Percentiles rank a stretch among this genome's conserved stretches.
Evolutionary conservation across 2,329 filamentous ascomycete genomes (phyloP).

Genomic region (Ascochyta pisi): DNA sequence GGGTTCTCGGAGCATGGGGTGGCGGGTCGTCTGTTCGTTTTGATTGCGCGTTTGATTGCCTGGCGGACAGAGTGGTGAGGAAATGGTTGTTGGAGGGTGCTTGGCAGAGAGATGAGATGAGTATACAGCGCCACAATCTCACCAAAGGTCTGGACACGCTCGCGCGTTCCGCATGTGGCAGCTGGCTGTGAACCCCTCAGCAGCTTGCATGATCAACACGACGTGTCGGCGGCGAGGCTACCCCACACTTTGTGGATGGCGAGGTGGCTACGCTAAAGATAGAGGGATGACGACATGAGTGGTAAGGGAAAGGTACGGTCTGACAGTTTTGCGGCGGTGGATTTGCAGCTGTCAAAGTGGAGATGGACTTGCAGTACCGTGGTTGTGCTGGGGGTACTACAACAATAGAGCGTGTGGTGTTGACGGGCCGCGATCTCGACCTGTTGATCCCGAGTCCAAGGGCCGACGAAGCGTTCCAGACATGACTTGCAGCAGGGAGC

Average conservation of each 20-base stretch:
- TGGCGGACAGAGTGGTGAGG: too few relatives aligned
- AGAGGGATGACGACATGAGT: not conserved
- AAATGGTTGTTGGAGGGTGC: too few relatives aligned
- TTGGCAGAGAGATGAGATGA: too few relatives aligned
- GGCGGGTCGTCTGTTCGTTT: too few relatives aligned
- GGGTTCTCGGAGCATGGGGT: too few relatives aligned
- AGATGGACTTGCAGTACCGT: too few relatives aligned
- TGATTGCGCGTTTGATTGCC: too few relatives aligned
- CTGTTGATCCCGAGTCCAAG: conserved; percentile 21
- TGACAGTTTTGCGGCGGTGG: too few relatives aligned
- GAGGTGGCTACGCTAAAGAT: not conserved
- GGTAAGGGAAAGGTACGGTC: not conserved
- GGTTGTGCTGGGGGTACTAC: too few relatives aligned
- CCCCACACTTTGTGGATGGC: conserved; percentile 12
- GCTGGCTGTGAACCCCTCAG: conserved; percentile 3
- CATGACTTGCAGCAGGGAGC: conserved; percentile 37
- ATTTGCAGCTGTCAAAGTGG: too few relatives aligned
- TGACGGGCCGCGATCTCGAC: conserved; percentile 27
- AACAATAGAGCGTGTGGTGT: not conserved
- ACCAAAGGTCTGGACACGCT: not conserved
- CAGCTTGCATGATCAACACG: conserved; percentile 5
- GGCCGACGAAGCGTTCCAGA: conserved; percentile 23
- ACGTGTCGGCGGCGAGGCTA: conserved; percentile 8
- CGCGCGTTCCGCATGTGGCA: conserved; percentile 1
- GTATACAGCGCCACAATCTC: not conserved